Evolutionary conservation across 768 basidiomycete species (phyloP).

Genomic region (Suillus tomentosus): DNA sequence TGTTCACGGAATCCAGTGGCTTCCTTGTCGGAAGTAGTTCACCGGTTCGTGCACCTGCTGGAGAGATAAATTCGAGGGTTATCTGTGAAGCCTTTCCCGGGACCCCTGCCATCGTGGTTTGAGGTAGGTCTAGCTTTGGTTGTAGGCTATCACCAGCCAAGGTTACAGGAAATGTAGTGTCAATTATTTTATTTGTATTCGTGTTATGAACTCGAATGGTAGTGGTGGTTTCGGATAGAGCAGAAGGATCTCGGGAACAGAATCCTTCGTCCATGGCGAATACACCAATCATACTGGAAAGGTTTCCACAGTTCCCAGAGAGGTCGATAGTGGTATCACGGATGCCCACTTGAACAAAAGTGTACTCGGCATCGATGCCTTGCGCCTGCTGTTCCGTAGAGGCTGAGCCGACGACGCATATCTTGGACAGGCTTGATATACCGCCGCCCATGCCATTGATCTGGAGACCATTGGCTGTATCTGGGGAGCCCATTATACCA

Average conservation of each 20-base stretch:
- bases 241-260: slow-evolving; percentile 28
- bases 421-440: slow-evolving; percentile 72
- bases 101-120: slow-evolving; percentile 67
- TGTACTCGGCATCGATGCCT: slow-evolving; percentile 67
- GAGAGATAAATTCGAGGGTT: slow-evolving; percentile 63
- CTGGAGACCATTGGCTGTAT: slow-evolving; percentile 65
- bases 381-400: slow-evolving; percentile 40
- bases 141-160: slow-evolving; percentile 15
- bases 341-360: slow-evolving; percentile 67
- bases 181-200: slow-evolving; percentile 69
- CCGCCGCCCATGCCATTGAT: slow-evolving; percentile 85
- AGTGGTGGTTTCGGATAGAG: slow-evolving; percentile 19
- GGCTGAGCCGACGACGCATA: slow-evolving; percentile 62
- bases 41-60: slow-evolving; percentile 71
- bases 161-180: slow-evolving; percentile 66
- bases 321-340: slow-evolving; percentile 62
- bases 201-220: slow-evolving; percentile 69
- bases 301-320: slow-evolving; percentile 76
- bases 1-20: slow-evolving; percentile 45
- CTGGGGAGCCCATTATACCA: slow-evolving; percentile 82
- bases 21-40: slow-evolving; percentile 65
- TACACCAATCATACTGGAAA: slow-evolving; percentile 71
- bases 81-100: slow-evolving; percentile 66
- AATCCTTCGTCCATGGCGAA: slow-evolving; percentile 71
- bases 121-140: slow-evolving; percentile 47